Conservation (phyloP, 2,329 filamentous ascomycete genomes). For the Beauveria australis region DNA sequence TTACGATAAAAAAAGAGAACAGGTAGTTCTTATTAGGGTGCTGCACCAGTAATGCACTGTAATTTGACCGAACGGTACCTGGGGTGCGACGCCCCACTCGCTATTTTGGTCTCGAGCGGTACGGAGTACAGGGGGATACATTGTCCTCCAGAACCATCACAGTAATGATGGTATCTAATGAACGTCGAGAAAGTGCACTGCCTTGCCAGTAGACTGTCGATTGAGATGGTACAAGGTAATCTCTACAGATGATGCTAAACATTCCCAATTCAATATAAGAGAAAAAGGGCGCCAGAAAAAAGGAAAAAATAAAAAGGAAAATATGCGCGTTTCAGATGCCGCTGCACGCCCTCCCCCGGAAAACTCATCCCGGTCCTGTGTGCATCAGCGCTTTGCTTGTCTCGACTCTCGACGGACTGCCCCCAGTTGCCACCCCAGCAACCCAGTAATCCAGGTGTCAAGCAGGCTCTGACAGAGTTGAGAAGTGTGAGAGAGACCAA, state of each 20-base stretch:
- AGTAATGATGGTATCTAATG: too few relatives aligned
- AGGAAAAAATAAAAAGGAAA: neutral
- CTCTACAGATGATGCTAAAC: too few relatives aligned
- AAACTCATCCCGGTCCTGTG: slow-evolving; percentile 17
- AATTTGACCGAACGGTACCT: slow-evolving; percentile 10
- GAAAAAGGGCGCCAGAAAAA: too few relatives aligned
- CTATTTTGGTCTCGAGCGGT: slow-evolving; percentile 4
- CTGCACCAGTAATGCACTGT: slow-evolving; percentile 5
- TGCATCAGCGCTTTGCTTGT: slow-evolving; percentile 20
- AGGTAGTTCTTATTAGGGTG: neutral
- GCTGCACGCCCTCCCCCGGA: neutral
- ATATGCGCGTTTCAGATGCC: neutral
- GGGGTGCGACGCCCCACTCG: neutral
- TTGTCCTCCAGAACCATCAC: too few relatives aligned
- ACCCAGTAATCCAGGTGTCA: too few relatives aligned
- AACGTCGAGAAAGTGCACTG: too few relatives aligned
- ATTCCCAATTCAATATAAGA: too few relatives aligned
- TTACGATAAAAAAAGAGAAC: neutral
- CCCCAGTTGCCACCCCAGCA: neutral
- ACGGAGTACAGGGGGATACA: neutral
- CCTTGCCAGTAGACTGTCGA: too few relatives aligned
- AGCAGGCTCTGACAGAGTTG: too few relatives aligned
- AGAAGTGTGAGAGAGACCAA: too few relatives aligned
- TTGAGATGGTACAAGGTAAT: too few relatives aligned
- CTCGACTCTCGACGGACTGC: slow-evolving; percentile 17